Evolutionary conservation across 148 eudicot genomes (phyloP).

Genomic region (Cornus kousa): DNA sequence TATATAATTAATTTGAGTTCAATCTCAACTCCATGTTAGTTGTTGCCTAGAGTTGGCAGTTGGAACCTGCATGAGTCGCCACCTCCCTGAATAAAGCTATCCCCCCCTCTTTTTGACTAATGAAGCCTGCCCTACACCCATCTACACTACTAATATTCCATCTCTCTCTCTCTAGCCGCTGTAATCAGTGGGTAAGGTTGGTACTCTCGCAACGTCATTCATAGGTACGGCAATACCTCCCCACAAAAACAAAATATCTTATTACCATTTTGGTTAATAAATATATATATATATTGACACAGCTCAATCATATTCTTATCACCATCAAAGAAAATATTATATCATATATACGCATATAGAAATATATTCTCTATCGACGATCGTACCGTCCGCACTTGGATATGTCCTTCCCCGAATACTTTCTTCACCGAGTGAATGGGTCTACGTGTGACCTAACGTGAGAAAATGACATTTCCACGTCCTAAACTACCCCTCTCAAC

Average conservation of each 20-base stretch:
- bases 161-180: not conserved
- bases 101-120: not conserved
- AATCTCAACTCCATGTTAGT: not conserved
- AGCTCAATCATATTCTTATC: not conserved
- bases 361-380: not conserved
- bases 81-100: not conserved
- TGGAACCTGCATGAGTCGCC: not conserved
- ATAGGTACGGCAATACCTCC: not conserved
- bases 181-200: not conserved
- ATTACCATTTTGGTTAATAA: not conserved
- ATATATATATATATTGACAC: not conserved
- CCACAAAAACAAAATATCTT: not conserved
- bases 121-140: not conserved
- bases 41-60: not conserved
- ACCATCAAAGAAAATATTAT: no score
- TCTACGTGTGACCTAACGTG: conserved; percentile 19
- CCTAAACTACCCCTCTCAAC: conserved; percentile 26
- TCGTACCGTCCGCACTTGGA: conserved; percentile 48
- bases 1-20: no score
- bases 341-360: no score
- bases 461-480: conserved; percentile 18
- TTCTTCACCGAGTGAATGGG: conserved; percentile 52
- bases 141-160: no score
- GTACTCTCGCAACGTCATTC: not conserved
- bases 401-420: conserved; percentile 60